Base-by-base conservation (phyloP, 1,284 basidiomycete genomes). In the Naganishia albida region DNA sequence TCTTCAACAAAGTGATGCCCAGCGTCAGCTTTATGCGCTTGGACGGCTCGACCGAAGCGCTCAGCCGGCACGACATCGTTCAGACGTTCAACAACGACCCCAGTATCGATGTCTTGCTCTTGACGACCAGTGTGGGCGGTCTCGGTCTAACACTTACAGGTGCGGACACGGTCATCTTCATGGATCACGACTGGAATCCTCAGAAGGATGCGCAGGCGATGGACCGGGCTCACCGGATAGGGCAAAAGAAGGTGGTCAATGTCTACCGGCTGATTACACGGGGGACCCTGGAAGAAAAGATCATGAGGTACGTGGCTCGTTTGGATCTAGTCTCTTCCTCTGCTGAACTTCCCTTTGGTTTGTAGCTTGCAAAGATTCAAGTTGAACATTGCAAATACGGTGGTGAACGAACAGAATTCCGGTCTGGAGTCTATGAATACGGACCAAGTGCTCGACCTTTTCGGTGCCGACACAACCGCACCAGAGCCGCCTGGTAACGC, bases 111-210 rank as follows among this genome's bases (percentile, higher is more conserved):
- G 95, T 93, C 69, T 82, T 99, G 25, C 83, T 99, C 20, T 83
- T 99, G 66, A 99, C 96, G 0, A 99, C 96, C 0, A 91, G 93
- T 70, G 95, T 99, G 52, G 96, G 96, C 67, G 96, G 96, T 6
- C 82, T 99, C 15, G 96, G 96, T 1, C 80, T 99, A 70, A 99
- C 96, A 23, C 81, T 99, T 70, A 99, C 96, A 0, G 95, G 96
- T 26, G 96, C 96, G 10, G 96, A 99, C 77, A 99, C 96, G 1
- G 96, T 99, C 70, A 97, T 99, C 70, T 99, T 99, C 73, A 93
- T 99, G 54, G 96, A 99, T 77, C 96, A 99, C 77, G 96, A 99
- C 77, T 99, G 96, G 96, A 99, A 99, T 78, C 96, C 96, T 20
- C 97, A 96, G 93, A 98, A 98, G 79, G 96, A 99, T 80, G 81